Base-by-base conservation (phyloP, 306 rosid species). In the Gastrolobium bilobum region DNA sequence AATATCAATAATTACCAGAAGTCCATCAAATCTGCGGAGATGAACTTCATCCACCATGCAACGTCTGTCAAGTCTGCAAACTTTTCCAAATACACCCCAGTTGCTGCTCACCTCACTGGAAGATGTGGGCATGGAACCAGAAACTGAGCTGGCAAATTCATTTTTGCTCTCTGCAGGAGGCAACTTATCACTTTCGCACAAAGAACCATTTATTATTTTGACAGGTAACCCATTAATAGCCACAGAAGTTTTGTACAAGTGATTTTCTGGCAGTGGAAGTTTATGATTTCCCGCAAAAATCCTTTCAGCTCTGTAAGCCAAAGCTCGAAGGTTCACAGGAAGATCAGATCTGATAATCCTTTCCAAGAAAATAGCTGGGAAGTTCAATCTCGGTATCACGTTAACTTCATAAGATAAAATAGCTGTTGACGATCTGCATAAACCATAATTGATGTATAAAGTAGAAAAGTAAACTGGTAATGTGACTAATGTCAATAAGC, bases 281-380 rank as follows among this genome's bases (percentile, higher is more conserved):
- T 82, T 87, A 79, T 69, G 79, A 70, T 77, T 86, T 80, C 87
- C 92, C 53, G 43, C 64, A 61, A 86, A 62, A 47, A 47, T 84
- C 82, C 69, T 92, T 86, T 93, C 97, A 46, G 90, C 96, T 87
- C 96, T 89, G 62, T 79, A 77, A 39, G 97, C 99, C 87, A 95
- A 84, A 71, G 99, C 97, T 76, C 73, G 88, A 54, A 94, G 99
- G 82, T 94, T 94, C 60, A 92, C 92, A 26, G 99, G 99, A 75
- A 95, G 97, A 85, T 92, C 99, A 38, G 99, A 88, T 78, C 97
- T 87, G 80, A 92, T 88, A 71, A 95, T 95, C 87, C 94, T 89
- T 86, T 95, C 97, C 75, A 91, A 84, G 83, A 95, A 89, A 86
- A 95, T 95, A 56, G 97, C 97, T 29, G 97, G 99, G 78, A 95